Evolutionary conservation across 345 rosid species (phyloP), one percentile per base, ranked within the genome.

Genomic region (Eucalyptus polybractea): DNA sequence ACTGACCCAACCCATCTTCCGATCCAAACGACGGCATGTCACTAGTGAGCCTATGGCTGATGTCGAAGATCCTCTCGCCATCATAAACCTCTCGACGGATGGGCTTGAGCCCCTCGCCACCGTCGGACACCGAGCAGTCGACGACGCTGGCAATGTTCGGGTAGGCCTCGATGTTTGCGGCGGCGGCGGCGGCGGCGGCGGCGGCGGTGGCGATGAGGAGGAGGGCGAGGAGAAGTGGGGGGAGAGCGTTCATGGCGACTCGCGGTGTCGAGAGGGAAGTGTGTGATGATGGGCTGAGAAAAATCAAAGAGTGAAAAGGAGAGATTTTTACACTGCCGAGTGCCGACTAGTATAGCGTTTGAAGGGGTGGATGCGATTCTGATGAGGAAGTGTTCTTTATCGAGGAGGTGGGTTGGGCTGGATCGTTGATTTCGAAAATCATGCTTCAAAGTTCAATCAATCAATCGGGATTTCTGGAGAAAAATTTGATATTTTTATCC

Each of bases 21-120:
- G 90, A 89, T 12, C 37, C 93, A 25, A 67, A 93, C 33, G 62
- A 44, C 10, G 96, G 96, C 91, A 93, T 80, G 50, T 90, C 89
- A 3, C 91, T 27, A 42, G 87, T 90, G 37, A 93, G 86, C 81
- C 88, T 86, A 87, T 93, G 96, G 72, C 94, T 93, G 37, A 93
- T 91, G 50, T 95, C 97, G 51, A 90, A 87, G 72, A 95, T 93
- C 89, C 91, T 91, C 13, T 92, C 93, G 56, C 89, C 86, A 2
- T 89, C 91, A 62, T 92, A 91, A 33, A 91, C 91, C 67, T 92
- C 93, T 24, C 91, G 89, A n/a, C 90, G 90, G 45, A 19, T 54
- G 13, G 93, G 92, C 49, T 37, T 86, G 13, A 87, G 86, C 87
- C 53, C 88, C 21, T 45, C 89, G 83, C 47, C 89, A 87, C 67